These are phyloP conservation scores for Tolypocladium album DNA, from an alignment of 2,329 filamentous ascomycete genomes.

Conservation along the genomic window DNA sequence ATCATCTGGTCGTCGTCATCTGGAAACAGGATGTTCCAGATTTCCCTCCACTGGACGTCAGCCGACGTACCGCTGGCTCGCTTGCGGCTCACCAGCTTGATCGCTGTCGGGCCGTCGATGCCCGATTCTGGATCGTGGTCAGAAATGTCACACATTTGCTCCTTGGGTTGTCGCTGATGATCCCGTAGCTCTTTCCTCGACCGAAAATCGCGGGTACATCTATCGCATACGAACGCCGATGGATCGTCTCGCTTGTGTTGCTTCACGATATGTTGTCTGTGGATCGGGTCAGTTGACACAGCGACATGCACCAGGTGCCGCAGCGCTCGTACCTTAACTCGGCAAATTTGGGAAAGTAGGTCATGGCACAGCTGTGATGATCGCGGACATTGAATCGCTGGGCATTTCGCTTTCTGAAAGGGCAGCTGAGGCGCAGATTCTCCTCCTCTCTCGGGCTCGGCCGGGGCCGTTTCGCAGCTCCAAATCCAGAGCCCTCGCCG, in stretches of 20 bases:
- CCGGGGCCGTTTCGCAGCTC: constrained; percentile 17
- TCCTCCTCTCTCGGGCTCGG: constrained; percentile 24
- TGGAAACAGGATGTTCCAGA: constrained; percentile 30
- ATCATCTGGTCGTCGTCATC: constrained; percentile 25
- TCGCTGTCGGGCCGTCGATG: constrained; percentile 27
- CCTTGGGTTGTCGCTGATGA: constrained; percentile 27
- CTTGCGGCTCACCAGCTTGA: constrained; percentile 28
- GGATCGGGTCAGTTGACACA: constrained; percentile 4
- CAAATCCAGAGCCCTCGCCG: constrained; percentile 18
- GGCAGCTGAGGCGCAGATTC: constrained; percentile 29
- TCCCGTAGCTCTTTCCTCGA: constrained; percentile 26
- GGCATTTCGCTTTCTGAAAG: constrained; percentile 33
- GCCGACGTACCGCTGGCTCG: constrained; percentile 25
- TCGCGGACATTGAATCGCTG: constrained; percentile 34
- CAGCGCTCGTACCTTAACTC: constrained; percentile 22
- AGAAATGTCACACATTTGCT: constrained; percentile 29
- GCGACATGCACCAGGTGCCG: neutral
- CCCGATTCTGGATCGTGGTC: constrained; percentile 28
- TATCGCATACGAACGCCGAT: constrained; percentile 27
- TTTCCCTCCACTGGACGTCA: constrained; percentile 28
- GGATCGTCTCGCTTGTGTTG: constrained; percentile 30
- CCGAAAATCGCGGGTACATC: constrained; percentile 27
- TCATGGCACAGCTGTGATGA: constrained; percentile 32
- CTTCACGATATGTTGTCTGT: constrained; percentile 30
- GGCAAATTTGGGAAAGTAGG: constrained; percentile 29